A percentile compares a stretch with the other conserved stretches of the same genome.
phyloP scores from a whole-genome alignment of 2,329 filamentous ascomycete genomes.

The Ophiostoma quercus region DNA sequence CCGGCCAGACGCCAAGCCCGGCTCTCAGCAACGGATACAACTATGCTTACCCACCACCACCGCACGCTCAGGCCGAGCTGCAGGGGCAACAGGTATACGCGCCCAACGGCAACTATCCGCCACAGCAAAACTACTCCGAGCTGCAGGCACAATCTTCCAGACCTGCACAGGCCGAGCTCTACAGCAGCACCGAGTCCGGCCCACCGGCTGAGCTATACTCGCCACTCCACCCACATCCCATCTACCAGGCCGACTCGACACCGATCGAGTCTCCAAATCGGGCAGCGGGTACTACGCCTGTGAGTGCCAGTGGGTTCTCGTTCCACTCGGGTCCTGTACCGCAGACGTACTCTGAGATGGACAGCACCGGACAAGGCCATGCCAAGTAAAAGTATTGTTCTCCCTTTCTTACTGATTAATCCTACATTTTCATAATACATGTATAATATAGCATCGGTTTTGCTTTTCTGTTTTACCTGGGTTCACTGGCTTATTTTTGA shows the following conservation, averaged over 20 bases:
- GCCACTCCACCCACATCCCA: conserved; percentile 21
- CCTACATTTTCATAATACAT: not conserved
- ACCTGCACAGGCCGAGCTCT: conserved; percentile 28
- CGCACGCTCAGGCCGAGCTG: conserved; percentile 28
- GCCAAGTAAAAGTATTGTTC: not conserved
- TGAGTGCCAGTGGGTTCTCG: conserved; percentile 25
- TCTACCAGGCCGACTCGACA: conserved; percentile 27
- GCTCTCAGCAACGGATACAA: conserved; percentile 27
- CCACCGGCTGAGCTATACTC: conserved; percentile 20
- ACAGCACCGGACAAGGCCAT: conserved; percentile 16
- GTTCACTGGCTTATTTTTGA: too few relatives aligned
- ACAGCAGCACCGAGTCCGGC: conserved; percentile 26
- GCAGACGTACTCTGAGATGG: conserved; percentile 34
- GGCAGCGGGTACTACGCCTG: not conserved
- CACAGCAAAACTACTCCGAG: conserved; percentile 27
- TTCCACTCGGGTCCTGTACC: conserved; percentile 39
- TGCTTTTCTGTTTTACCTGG: too few relatives aligned
- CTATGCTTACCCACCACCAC: not conserved
- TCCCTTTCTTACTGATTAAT: not conserved
- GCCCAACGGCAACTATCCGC: conserved; percentile 20
- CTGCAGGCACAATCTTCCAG: conserved; percentile 28
- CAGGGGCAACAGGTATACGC: conserved; percentile 27
- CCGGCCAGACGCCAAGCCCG: conserved; percentile 32
- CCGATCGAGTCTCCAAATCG: conserved; percentile 20
- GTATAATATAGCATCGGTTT: not conserved